Evolutionary conservation across 1,284 basidiomycete genomes (phyloP), one percentile per base, ranked within the genome.

Genomic region (Boletus mariae): DNA sequence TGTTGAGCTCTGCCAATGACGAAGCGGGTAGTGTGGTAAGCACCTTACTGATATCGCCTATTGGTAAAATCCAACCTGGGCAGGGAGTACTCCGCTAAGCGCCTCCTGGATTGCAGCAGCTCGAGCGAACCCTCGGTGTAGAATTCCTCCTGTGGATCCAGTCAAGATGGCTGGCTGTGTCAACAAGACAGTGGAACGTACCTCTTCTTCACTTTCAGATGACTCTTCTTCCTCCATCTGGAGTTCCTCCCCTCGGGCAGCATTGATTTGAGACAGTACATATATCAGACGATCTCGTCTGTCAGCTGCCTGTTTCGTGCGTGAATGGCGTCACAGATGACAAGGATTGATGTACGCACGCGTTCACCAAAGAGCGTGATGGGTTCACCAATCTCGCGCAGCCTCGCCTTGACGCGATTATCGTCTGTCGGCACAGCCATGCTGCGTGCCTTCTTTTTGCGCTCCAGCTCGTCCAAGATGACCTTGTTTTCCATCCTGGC

Each of bases 341-440:
- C 23, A 42, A 31, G 2, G 37, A 42, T 26, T 28, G 28, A 42
- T 12, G 13, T 5, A 83, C 91, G 69, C 66, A 94, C 92, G 47
- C 92, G 85, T 80, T 99, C 97, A 54, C 94, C 97, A 63, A 99
- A 99, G 34, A 98, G 79, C 6, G 94, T 98, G 59, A 98, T 94
- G 32, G 97, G 97, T 70, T 99, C 92, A 29, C 92, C 94, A 58
- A 97, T 87, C 71, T 96, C 92, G 54, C 97, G 80, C 57, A 99
- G 77, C 52, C 92, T 80, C 42, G 87, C 85, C 66, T 90, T 89
- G 60, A 99, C 96, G 58, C 90, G 88, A 62, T 82, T 86, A 72
- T 99, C 97, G 69, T 98, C 95, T 8, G 97, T 99, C 5, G 97
- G 97, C 4, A 99, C 93, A 13, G 95, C 95, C 73, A 98, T 83